A percentile compares a stretch with the other conserved stretches of the same genome.
These are phyloP conservation scores for Sergeia podlipaevii DNA, from an alignment of 208 protist genomes.

Conservation along the genomic window DNA sequence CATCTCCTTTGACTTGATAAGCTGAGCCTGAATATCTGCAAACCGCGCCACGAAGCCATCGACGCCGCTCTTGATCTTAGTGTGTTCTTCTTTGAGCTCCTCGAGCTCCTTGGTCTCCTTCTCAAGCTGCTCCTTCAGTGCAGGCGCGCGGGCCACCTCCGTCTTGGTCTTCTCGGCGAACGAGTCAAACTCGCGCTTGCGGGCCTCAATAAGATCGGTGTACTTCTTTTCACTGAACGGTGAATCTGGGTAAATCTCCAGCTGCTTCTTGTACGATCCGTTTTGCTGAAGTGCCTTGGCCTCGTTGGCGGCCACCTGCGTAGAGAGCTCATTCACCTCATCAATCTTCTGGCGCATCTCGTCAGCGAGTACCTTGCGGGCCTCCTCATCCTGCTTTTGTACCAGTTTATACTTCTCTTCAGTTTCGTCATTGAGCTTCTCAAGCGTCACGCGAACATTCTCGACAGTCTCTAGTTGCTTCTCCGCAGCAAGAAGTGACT, in stretches of 20 bases:
- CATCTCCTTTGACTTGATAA: constrained; percentile 39
- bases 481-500: constrained; percentile 19
- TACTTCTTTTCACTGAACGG: constrained; percentile 42
- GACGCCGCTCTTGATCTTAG: constrained; percentile 34
- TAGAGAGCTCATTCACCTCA: constrained; percentile 34
- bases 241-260: constrained; percentile 61
- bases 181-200: constrained; percentile 40
- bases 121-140: constrained; percentile 35
- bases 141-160: constrained; percentile 23
- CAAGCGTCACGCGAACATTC: constrained; percentile 26
- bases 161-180: constrained; percentile 33
- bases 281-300: constrained; percentile 28
- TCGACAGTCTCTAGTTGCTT: constrained; percentile 43
- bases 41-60: constrained; percentile 42
- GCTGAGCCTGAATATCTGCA: constrained; percentile 37
- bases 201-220: constrained; percentile 34
- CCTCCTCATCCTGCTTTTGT: constrained; percentile 33
- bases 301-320: constrained; percentile 35
- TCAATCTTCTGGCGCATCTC: constrained; percentile 35
- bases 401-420: constrained; percentile 42
- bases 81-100: constrained; percentile 18
- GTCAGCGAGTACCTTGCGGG: constrained; percentile 31
- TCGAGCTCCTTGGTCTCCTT: constrained; percentile 24
- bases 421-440: constrained; percentile 36
- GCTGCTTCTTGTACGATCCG: constrained; percentile 36